These are phyloP conservation scores for Thermoascus crustaceus DNA, from an alignment of 2,329 filamentous ascomycete species.

Conservation along the genomic window DNA sequence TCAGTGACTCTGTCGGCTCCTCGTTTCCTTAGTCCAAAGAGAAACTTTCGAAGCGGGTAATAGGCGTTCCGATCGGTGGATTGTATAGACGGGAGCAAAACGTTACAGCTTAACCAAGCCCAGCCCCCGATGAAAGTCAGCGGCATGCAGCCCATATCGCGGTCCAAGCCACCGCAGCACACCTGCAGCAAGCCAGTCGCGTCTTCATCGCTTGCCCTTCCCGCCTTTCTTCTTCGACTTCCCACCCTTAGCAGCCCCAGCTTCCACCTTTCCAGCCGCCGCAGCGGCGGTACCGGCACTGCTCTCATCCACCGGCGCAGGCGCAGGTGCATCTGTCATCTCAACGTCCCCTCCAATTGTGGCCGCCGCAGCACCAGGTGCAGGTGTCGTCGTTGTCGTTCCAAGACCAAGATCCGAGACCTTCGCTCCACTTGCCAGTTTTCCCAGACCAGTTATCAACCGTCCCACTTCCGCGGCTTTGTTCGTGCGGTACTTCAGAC, in stretches of 20 bases:
- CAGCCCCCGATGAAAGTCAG: too few relatives aligned
- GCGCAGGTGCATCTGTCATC: slow-evolving; percentile 23
- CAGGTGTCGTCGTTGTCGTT: slow-evolving; percentile 22
- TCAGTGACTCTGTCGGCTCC: too few relatives aligned
- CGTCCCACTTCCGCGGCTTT: slow-evolving; percentile 86
- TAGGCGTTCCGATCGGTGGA: too few relatives aligned
- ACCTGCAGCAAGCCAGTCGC: slow-evolving; percentile 2
- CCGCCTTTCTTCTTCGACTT: slow-evolving; percentile 56
- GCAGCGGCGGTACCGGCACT: slow-evolving; percentile 12
- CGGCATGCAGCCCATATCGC: too few relatives aligned
- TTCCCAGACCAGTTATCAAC: slow-evolving; percentile 67
- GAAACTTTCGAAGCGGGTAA: too few relatives aligned
- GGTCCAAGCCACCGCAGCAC: too few relatives aligned
- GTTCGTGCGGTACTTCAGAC: slow-evolving; percentile 83
- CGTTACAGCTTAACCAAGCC: too few relatives aligned
- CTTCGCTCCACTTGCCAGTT: slow-evolving; percentile 59
- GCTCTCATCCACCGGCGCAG: slow-evolving; percentile 32
- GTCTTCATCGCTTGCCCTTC: slow-evolving; percentile 57
- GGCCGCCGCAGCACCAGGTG: slow-evolving; percentile 30
- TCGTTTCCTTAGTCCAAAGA: too few relatives aligned
- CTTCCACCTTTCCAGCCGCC: slow-evolving; percentile 14
- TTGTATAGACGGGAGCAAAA: too few relatives aligned
- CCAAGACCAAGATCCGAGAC: slow-evolving; percentile 48
- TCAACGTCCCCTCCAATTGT: slow-evolving; percentile 23
- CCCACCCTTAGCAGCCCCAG: slow-evolving; percentile 25